phyloP scores from a whole-genome alignment of 176 grass and related monocot species.

The Musa troglodytarum region DNA sequence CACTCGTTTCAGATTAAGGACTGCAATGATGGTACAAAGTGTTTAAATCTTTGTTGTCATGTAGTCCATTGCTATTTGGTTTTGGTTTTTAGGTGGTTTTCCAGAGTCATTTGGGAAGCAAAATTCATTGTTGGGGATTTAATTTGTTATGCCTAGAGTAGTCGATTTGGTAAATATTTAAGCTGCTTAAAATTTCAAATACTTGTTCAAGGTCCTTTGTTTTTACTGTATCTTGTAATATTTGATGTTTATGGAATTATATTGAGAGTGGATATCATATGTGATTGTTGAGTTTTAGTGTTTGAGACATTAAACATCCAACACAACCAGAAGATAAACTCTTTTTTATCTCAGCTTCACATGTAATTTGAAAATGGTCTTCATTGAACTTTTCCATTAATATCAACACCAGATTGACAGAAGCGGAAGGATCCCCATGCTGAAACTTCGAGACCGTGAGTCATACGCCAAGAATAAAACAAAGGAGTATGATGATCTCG shows the following conservation, averaged over 20 bases:
- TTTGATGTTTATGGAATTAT: neutral
- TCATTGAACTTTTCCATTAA: neutral
- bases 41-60: too few relatives aligned
- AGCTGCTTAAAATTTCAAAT: too few relatives aligned
- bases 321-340: neutral
- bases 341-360: neutral
- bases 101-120: too few relatives aligned
- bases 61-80: too few relatives aligned
- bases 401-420: slow-evolving; percentile 65
- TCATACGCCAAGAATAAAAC: slow-evolving; percentile 97
- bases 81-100: too few relatives aligned
- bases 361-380: neutral
- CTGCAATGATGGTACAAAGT: too few relatives aligned
- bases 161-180: neutral
- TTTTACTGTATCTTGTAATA: too few relatives aligned
- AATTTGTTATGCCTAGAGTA: neutral
- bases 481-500: slow-evolving; percentile 95
- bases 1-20: neutral
- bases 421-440: slow-evolving; percentile 72
- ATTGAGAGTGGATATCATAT: neutral
- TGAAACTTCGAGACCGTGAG: slow-evolving; percentile 76
- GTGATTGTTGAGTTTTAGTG: neutral
- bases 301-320: neutral
- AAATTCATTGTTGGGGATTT: neutral
- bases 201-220: too few relatives aligned